Evolutionary conservation across 176 grass and related monocot species (phyloP).

Genomic region (Rhynchospora pubera): DNA sequence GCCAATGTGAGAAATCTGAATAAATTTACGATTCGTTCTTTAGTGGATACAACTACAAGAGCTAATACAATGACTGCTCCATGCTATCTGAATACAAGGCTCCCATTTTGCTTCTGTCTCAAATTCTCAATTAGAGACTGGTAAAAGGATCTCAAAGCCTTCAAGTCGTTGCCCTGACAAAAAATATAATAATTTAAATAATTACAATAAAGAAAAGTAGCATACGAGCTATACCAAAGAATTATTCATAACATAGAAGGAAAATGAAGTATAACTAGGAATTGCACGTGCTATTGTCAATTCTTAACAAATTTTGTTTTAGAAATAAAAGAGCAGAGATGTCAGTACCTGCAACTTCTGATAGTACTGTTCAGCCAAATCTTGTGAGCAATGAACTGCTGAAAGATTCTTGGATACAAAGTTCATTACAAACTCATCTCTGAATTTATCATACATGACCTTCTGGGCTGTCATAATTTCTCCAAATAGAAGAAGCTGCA

Average conservation of each 20-base stretch:
- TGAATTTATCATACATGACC: constrained; percentile 94
- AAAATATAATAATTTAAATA: constrained; percentile 17
- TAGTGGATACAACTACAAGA: neutral
- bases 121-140: constrained; percentile 84
- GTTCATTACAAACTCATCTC: constrained; percentile 56
- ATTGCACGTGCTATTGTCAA: neutral
- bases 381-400: constrained; percentile 65
- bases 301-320: constrained; percentile 4
- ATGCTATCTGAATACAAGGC: constrained; percentile 92
- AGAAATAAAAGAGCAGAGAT: neutral
- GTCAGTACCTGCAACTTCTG: constrained; percentile 67
- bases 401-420: constrained; percentile 68
- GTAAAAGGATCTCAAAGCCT: constrained; percentile 77
- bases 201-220: constrained; percentile 4
- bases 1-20: neutral
- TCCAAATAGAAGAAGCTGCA: constrained; percentile 71
- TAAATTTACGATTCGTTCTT: neutral
- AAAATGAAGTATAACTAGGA: constrained; percentile 3
- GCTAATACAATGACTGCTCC: neutral
- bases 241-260: constrained; percentile 14
- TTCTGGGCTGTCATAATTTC: constrained; percentile 97
- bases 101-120: constrained; percentile 80
- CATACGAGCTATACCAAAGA: constrained; percentile 3
- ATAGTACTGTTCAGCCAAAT: constrained; percentile 82
- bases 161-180: constrained; percentile 69